Conservation (phyloP, 352 stramenopile species). For the Pythium sp. region DNA sequence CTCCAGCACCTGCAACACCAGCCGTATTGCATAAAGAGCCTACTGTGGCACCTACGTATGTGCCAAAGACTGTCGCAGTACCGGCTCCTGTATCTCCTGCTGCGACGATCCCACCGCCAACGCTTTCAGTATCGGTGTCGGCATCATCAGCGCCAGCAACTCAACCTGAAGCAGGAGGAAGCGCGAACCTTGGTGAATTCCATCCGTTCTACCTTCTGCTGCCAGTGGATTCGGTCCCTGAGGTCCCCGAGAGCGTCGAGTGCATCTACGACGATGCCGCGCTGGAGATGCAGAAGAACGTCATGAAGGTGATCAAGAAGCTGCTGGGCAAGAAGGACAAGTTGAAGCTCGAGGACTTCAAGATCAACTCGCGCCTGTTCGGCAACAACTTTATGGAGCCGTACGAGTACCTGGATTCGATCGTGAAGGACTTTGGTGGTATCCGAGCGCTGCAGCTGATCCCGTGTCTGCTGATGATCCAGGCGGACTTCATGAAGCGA, state of each 20-base stretch:
- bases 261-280: constrained; percentile 64
- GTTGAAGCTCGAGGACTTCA: constrained; percentile 66
- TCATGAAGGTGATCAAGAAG: constrained; percentile 71
- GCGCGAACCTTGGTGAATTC: constrained; percentile 18
- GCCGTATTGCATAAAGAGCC: not conserved
- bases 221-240: constrained; percentile 41
- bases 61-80: not conserved
- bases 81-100: constrained; percentile 6
- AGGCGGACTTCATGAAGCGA: constrained; percentile 60
- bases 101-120: constrained; percentile 1
- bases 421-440: constrained; percentile 53
- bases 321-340: constrained; percentile 54
- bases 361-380: constrained; percentile 74
- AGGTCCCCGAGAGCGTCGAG: constrained; percentile 46
- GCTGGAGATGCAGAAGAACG: constrained; percentile 64
- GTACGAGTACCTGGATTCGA: constrained; percentile 59
- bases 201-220: constrained; percentile 54
- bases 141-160: not conserved
- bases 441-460: constrained; percentile 62
- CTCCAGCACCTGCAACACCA: not conserved
- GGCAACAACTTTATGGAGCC: constrained; percentile 82
- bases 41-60: not conserved
- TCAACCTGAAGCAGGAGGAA: not conserved
- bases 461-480: constrained; percentile 61
- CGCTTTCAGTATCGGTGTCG: not conserved